Evolutionary conservation across 2,329 filamentous ascomycete species (phyloP).

Genomic region (Chrysoporthe puriensis): DNA sequence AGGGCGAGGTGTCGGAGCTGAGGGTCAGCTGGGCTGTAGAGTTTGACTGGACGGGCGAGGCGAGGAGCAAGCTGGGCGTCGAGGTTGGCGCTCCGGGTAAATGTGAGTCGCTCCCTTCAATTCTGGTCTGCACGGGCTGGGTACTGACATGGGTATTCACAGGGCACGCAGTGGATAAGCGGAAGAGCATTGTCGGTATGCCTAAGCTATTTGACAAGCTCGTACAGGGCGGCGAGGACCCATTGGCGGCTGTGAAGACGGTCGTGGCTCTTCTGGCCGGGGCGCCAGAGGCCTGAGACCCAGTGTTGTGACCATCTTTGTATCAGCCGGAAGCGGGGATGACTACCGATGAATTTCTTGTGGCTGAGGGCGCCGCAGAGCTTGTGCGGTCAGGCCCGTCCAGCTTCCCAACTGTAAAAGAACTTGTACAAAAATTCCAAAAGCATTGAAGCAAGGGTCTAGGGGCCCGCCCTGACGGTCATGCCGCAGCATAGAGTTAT

Average conservation of each 20-base stretch:
- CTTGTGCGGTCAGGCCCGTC: neutral
- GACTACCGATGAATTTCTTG: neutral
- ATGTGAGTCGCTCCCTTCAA: constrained; percentile 53
- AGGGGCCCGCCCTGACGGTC: neutral
- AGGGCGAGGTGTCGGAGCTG: constrained; percentile 44
- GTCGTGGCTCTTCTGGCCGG: constrained; percentile 63
- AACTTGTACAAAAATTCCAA: neutral
- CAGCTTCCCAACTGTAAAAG: neutral
- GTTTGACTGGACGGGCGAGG: constrained; percentile 77
- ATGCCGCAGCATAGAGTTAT: neutral
- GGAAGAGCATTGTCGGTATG: constrained; percentile 59
- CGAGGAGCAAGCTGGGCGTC: constrained; percentile 60
- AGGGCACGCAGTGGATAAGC: constrained; percentile 65
- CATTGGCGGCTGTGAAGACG: constrained; percentile 59
- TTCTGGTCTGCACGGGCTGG: constrained; percentile 22
- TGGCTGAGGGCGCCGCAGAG: neutral
- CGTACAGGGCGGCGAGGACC: constrained; percentile 57
- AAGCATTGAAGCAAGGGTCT: too few relatives aligned
- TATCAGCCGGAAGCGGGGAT: constrained; percentile 21
- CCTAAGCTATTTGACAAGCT: constrained; percentile 64
- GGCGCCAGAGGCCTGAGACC: constrained; percentile 34
- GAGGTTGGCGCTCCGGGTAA: constrained; percentile 61
- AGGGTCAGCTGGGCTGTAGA: constrained; percentile 65
- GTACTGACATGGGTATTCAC: neutral
- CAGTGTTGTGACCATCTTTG: neutral